Evolutionary conservation across 164 flowering plant genomes (phyloP), one percentile per base, ranked within the genome.

Genomic region (Liriodendron chinense): DNA sequence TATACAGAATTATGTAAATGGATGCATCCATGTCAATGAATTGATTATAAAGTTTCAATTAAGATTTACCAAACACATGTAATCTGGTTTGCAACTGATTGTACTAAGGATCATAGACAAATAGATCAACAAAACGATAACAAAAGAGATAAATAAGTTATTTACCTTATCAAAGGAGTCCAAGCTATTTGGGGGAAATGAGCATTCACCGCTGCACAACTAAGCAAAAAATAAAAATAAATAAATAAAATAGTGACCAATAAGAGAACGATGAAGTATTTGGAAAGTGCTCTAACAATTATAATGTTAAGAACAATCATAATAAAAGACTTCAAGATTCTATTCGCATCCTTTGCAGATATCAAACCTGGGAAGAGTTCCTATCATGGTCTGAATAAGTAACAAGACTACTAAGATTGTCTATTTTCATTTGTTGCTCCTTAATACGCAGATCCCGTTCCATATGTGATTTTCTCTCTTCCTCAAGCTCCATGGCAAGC

Each of bases 401-500:
- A 34, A 85, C 86, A 75, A 87, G 85, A 75, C 78, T 87, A 75
- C 81, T 88, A 59, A 83, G 87, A 75, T 85, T 92, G 20, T 86
- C 88, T 76, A 84, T 86, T 86, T 85, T 90, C 82, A 85, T 78
- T 72, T 88, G 91, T 66, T 90, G 92, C 82, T 93, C 94, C 82
- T 72, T 86, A 70, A 90, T 84, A 81, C 85, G 80, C 69, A 74
- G 80, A 4, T 91, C 94, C 67, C 93, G 82, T 75, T 92, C 90
- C 84, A 83, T 89, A 1, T 87, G 94, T 68, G 90, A 89, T 81
- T 84, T 91, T 76, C 99, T 90, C 83, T 92, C 97, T 80, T 91
- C 95, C 84, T 94, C 97, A 47, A 94, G 89, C 84, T 94, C 94
- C 87, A 82, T 78, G 68, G 90, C 93, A 71, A 96, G 97, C 79